A percentile compares a stretch with the other conserved stretches of the same genome.
These are phyloP conservation scores for Boletus rubescentipes DNA, from an alignment of 768 basidiomycete species.

Conservation along the genomic window DNA sequence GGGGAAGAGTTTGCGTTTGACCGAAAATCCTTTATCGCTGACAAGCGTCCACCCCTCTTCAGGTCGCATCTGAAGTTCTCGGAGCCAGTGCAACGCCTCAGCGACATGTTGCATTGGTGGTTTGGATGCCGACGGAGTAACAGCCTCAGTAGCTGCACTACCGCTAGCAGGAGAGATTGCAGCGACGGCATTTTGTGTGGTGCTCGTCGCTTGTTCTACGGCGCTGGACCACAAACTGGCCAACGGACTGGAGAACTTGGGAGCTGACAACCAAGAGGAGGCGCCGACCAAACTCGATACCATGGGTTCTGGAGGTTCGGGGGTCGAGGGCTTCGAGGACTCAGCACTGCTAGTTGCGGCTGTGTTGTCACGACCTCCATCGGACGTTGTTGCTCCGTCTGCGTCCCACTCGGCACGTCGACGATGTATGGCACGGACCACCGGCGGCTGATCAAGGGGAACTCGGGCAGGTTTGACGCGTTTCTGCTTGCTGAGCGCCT, in stretches of 20 bases:
- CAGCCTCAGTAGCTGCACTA: constrained; percentile 36
- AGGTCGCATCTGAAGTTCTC: constrained; percentile 61
- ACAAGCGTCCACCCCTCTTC: constrained; percentile 74
- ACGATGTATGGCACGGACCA: constrained; percentile 66
- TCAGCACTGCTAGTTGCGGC: constrained; percentile 13
- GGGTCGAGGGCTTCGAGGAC: constrained; percentile 19
- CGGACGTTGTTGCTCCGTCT: constrained; percentile 36
- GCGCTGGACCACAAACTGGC: constrained; percentile 72
- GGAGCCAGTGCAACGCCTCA: constrained; percentile 78
- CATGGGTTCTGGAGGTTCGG: constrained; percentile 22
- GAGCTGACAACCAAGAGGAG: constrained; percentile 55
- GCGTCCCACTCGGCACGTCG: constrained; percentile 73
- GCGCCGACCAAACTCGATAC: constrained; percentile 13
- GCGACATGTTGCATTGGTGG: constrained; percentile 78
- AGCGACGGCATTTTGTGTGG: constrained; percentile 76
- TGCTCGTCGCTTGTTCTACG: constrained; percentile 68
- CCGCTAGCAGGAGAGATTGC: constrained; percentile 61
- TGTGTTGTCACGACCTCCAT: constrained; percentile 18
- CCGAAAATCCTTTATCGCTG: constrained; percentile 70
- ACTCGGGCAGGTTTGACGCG: constrained; percentile 82
- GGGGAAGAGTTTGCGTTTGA: constrained; percentile 73
- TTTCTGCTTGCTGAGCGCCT: constrained; percentile 78
- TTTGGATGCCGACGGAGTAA: constrained; percentile 53
- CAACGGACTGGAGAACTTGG: constrained; percentile 68
- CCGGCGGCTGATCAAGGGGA: constrained; percentile 92